Evolutionary conservation across 169 alveolate genomes (phyloP), one percentile per base, ranked within the genome.

Genomic region (Eimeria zaria): DNA sequence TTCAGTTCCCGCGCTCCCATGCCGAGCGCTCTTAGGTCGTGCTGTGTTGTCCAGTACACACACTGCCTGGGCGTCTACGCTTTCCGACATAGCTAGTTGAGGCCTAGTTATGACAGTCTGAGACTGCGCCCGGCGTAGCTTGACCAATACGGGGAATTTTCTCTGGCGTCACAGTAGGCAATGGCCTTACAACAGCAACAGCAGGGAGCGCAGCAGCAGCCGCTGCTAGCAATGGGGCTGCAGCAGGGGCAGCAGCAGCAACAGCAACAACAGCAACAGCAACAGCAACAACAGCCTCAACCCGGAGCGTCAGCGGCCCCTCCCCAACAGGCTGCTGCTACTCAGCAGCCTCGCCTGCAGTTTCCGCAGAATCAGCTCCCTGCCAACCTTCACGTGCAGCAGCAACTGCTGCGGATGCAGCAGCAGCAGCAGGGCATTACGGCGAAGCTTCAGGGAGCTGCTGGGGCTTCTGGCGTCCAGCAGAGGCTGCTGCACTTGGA

Each of bases 191-290:
- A 87, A 41, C 93, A 87, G 81, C 93, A 87, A 44, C 83, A 62
- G 93, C 93, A 87, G 60, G 93, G 93, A 27, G 93, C 67, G 83
- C 93, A 87, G 48, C 93, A 87, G 81, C 93, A 87, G 93, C 93
- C 78, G 83, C 93, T 87, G 81, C n/a, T 87, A 83, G 36, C 93
- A 18, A 22, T 87, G 93, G 93, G 93, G 78, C 78, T 60, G 80
- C 93, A 87, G 64, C 74, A 60, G 78, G 91, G 58, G 39, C 91
- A 84, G 55, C 91, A 84, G 33, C 91, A 51, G 91, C 91, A 46
- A 36, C 91, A 46, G 20, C 53, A 30, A 16, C 44, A 30, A 20
- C 36, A n/a, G 64, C 67, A 60, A 27, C 89, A 46, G 69, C 89
- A 80, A 16, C 93, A 87, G 64, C 81, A 62, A 71, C 93, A 58